Conservation (phyloP, 31 red algal species). For the Pterothamnion heteromorphum region DNA sequence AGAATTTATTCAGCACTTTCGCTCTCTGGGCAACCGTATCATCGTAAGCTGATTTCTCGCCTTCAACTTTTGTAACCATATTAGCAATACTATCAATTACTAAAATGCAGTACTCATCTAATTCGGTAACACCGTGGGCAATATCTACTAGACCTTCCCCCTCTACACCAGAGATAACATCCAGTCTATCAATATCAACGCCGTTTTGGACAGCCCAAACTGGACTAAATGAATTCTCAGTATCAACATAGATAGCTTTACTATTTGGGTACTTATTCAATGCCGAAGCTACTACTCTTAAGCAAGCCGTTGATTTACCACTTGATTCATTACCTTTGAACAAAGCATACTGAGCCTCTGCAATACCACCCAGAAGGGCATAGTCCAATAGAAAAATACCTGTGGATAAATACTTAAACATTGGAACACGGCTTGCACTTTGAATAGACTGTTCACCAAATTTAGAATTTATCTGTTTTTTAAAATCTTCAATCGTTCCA, state of each 20-base stretch:
- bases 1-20: no score
- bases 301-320: neutral
- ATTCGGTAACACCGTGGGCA: neutral
- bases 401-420: neutral
- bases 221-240: neutral
- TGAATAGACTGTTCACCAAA: neutral
- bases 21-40: no score
- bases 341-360: neutral
- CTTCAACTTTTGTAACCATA: neutral
- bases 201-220: neutral
- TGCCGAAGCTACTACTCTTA: neutral
- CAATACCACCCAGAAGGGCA: neutral
- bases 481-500: no score
- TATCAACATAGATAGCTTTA: neutral
- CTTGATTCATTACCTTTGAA: neutral
- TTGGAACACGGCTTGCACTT: neutral
- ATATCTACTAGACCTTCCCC: neutral
- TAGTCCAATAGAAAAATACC: neutral
- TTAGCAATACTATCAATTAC: neutral
- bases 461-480: neutral
- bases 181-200: slow-evolving; percentile 14
- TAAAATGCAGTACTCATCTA: neutral
- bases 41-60: no score
- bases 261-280: neutral
- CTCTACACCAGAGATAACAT: neutral